Evolutionary conservation across 2,329 filamentous ascomycete genomes (phyloP), one percentile per base, ranked within the genome.

Genomic region (Colletotrichum musae): DNA sequence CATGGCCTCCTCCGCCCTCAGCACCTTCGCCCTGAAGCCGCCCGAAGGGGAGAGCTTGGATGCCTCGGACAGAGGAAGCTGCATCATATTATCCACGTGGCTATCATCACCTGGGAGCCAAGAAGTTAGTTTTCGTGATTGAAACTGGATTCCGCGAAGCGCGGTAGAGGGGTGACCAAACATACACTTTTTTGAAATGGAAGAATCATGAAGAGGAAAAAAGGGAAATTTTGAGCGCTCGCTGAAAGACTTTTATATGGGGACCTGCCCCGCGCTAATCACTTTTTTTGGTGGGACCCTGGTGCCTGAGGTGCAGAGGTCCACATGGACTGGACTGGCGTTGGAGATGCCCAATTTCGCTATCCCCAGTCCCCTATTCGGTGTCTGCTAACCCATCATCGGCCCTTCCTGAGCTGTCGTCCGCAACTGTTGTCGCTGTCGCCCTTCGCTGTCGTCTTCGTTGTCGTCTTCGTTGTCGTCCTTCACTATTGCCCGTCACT

Each of bases 171-270:
- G 68, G 63, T 52, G 65, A 90, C 15, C 63, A 67, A 61, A 67
- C 94, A 89, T 87, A 98, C 95, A 86, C 94, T 89, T 92, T 91
- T 92, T 97, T 97, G 97, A 98, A 95, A 93, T 94, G 94, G 95
- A 98, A 97, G 94, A 95, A 94, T 95, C 88, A 91, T 92, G 88
- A 91, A 86, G 84, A 83, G 86, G 87, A 87, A 82, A 83, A 83
- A 82, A 81, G 75, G 80, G 74, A 80, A 80, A 79, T 75, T 75
- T 74, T 73, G 71, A 61, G 78, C 77, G 75, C 76, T 75, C 73
- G 74, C 67, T 63, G 64, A 68, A 66, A 74, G 72, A 70, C 72
- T 75, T 83, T 84, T 82, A 83, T 81, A 78, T 75, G 70, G 71
- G 58, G 56, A 57, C 72, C 73, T 71, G 73, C 61, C 68, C 64